These are phyloP conservation scores for Mucor sp. DNA, from an alignment of 371 early-diverging fungal species.

Conservation along the genomic window DNA sequence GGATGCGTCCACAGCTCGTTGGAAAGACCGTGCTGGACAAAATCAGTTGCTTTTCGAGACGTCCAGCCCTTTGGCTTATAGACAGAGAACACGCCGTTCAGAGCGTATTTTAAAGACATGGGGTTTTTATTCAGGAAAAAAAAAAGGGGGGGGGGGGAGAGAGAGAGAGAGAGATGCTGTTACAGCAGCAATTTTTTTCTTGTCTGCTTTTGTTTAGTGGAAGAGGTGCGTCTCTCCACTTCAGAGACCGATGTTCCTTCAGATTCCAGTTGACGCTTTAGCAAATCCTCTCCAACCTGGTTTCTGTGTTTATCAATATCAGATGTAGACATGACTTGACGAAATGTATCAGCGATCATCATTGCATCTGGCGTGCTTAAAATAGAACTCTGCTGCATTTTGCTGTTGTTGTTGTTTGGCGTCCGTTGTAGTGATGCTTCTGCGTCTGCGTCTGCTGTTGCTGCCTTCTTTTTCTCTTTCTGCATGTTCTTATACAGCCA, in stretches of 20 bases:
- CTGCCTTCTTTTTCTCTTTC: slow-evolving; percentile 10
- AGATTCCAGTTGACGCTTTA: slow-evolving; percentile 10
- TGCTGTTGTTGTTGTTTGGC: background rate
- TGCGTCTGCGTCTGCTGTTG: background rate
- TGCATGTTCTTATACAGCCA: slow-evolving; percentile 26
- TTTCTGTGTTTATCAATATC: background rate
- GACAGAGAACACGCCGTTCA: slow-evolving; percentile 48
- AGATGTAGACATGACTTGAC: slow-evolving; percentile 16
- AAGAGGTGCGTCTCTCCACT: slow-evolving; percentile 18
- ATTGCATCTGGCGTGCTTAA: slow-evolving; percentile 23
- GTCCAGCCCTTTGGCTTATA: slow-evolving; percentile 50
- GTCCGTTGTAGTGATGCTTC: background rate
- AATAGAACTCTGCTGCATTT: slow-evolving; percentile 4
- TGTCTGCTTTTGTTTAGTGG: background rate
- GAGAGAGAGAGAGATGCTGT: background rate
- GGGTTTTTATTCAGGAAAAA: background rate
- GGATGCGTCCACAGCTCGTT: slow-evolving; percentile 12
- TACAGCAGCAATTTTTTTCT: too few species aligned
- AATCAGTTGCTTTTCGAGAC: slow-evolving; percentile 42
- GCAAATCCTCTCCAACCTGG: slow-evolving; percentile 17
- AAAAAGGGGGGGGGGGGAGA: background rate
- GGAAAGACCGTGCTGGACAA: slow-evolving; percentile 30
- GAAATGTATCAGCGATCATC: slow-evolving; percentile 21
- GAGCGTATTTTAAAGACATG: slow-evolving; percentile 14
- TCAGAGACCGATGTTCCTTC: slow-evolving; percentile 17